Evolutionary conservation across 140 eudicot genomes (phyloP).

Genomic region (Bidens hawaiensis): DNA sequence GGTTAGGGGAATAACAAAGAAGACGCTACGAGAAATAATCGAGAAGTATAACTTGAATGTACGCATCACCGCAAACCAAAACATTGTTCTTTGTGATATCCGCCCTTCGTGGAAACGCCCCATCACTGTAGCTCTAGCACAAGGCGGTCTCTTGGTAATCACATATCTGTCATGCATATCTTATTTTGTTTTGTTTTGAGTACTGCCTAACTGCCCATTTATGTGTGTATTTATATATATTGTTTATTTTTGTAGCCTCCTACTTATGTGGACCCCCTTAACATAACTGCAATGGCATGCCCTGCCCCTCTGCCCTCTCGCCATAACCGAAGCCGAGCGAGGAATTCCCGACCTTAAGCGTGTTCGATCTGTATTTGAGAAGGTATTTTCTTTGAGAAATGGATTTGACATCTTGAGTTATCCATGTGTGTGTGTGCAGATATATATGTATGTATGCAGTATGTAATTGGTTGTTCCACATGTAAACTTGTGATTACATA

Average conservation of each 20-base stretch:
- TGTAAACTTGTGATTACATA: no score
- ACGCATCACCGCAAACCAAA: conserved; percentile 91
- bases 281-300: conserved; percentile 99
- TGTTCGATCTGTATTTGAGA: conserved; percentile 81
- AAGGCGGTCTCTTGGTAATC: conserved; percentile 86
- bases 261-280: conserved; percentile 82
- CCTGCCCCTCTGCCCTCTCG: conserved; percentile 99
- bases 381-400: conserved; percentile 39
- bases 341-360: conserved; percentile 88
- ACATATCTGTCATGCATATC: not conserved
- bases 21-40: conserved; percentile 68
- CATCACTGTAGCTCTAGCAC: conserved; percentile 83
- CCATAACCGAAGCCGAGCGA: conserved; percentile 96
- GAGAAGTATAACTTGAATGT: conserved; percentile 86
- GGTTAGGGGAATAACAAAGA: conserved; percentile 73
- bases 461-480: no score
- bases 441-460: no score
- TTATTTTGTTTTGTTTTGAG: no score
- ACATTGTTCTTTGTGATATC: conserved; percentile 79
- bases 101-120: conserved; percentile 80
- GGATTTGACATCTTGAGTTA: not conserved
- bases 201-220: no score
- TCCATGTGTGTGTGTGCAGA: not conserved
- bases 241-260: conserved; percentile 56
- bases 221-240: no score